Conservation (phyloP, 2,329 filamentous ascomycete genomes). For the Xylariaceae sp. region DNA sequence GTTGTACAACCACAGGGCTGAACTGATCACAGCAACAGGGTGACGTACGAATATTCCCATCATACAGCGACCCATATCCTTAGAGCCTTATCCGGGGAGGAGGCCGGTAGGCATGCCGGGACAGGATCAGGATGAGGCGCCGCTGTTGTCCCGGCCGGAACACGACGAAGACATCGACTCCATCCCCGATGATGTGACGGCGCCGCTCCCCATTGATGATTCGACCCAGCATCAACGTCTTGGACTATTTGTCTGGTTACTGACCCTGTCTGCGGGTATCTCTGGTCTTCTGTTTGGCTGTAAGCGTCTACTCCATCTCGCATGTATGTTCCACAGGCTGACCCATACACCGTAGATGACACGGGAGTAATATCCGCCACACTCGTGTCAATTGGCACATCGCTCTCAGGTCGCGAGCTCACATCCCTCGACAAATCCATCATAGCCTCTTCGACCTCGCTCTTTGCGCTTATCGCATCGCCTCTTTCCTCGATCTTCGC, state of each 20-base stretch:
- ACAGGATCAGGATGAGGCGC: constrained; percentile 10
- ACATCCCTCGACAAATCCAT: constrained; percentile 65
- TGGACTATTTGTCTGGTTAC: constrained; percentile 54
- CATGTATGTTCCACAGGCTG: not conserved
- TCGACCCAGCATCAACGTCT: constrained; percentile 9
- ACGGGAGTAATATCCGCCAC: constrained; percentile 67
- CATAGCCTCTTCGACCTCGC: constrained; percentile 65
- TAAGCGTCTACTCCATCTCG: constrained; percentile 33
- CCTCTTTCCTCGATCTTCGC: constrained; percentile 63
- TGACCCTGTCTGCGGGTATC: constrained; percentile 63
- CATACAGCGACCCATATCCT: not conserved
- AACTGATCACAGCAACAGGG: not conserved
- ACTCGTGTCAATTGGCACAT: constrained; percentile 58
- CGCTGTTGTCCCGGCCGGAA: constrained; percentile 13
- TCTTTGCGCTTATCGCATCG: constrained; percentile 61
- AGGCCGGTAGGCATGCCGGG: constrained; percentile 3
- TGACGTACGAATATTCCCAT: not conserved
- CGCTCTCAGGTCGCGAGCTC: constrained; percentile 53
- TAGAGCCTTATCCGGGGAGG: not conserved
- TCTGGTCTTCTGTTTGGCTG: constrained; percentile 67
- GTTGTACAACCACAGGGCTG: not conserved
- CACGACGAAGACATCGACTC: constrained; percentile 11
- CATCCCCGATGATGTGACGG: constrained; percentile 2
- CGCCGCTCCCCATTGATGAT: constrained; percentile 1
- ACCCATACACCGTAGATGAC: constrained; percentile 45